Percentiles rank a stretch among this genome's conserved stretches.
phyloP scores from a whole-genome alignment of 2,329 filamentous ascomycete genomes.

The Pseudogymnoascus sp. region DNA sequence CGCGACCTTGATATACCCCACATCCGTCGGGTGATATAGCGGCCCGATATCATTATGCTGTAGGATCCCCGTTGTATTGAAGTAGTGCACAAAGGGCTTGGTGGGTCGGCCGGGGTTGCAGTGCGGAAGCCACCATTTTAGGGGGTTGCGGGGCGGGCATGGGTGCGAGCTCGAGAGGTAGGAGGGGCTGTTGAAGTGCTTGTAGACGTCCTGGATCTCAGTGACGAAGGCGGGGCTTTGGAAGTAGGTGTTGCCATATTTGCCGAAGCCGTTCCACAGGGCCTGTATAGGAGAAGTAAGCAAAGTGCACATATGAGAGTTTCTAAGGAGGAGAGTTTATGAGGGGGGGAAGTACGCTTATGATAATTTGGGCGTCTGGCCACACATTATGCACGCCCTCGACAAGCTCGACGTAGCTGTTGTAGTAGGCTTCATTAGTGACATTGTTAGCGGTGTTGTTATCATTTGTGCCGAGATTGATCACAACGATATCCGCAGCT shows the following conservation, averaged over 20 bases:
- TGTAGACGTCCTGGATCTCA: constrained; percentile 42
- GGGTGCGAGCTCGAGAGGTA: constrained; percentile 28
- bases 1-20: constrained; percentile 53
- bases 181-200: constrained; percentile 42
- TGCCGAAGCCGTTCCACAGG: constrained; percentile 47
- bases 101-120: constrained; percentile 28
- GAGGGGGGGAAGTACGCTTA: constrained; percentile 29
- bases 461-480: constrained; percentile 42
- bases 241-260: constrained; percentile 41
- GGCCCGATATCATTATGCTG: constrained; percentile 55
- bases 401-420: constrained; percentile 37
- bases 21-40: constrained; percentile 51
- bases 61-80: constrained; percentile 52
- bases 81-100: constrained; percentile 47
- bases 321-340: constrained; percentile 2
- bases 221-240: constrained; percentile 40
- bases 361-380: constrained; percentile 37
- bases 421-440: constrained; percentile 31
- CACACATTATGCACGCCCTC: constrained; percentile 40
- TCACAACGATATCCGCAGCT: constrained; percentile 37
- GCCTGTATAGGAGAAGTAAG: constrained; percentile 29
- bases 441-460: constrained; percentile 36
- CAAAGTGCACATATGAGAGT: neutral
- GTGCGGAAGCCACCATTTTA: constrained; percentile 24
- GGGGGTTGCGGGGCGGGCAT: constrained; percentile 21